Base-by-base conservation (phyloP, 257 asterid species). In the Dorcoceras hygrometricum region DNA sequence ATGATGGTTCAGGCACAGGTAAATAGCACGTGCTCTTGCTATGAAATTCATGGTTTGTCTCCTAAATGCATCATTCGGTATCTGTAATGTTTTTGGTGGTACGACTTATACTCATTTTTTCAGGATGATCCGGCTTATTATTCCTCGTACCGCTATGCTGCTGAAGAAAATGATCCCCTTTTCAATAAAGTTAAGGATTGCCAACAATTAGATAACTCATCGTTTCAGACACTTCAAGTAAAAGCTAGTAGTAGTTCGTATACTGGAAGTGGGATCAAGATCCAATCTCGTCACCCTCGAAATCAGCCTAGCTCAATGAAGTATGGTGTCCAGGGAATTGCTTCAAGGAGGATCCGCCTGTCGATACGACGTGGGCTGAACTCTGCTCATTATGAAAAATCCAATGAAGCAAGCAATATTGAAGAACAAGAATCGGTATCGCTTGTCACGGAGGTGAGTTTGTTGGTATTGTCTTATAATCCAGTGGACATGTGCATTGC, bases 261-360 rank as follows among this genome's bases (percentile, higher is more conserved):
- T 46, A 62, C 59, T 71, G 84, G 65, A 64, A 69, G 78, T 62
- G 84, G 86, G 63, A 82, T 87, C 76, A 81, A 71, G 78, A 74
- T 81, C 46, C 83, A 63, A 48, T 28, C 80, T 14, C 88, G 85
- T 39, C 76, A 67, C 34, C 73, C 67, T 29, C 78, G 24, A 72
- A 66, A 50, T 67, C 70, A 6, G 32, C 69, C 73, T 25, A 71
- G 62, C 64, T 59, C 62, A 16, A 57, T 18, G 51, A 69, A 69
- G 60, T 34, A 62, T 59, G 32, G 73, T 12, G 29, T 39, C 60
- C 95, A 81, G 60, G 95, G 95, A 72, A 76, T 76, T 79, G 87
- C 91, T 68, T 68, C 82, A 28, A 83, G 89, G 66, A 81, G 89
- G 77, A 55, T 87, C 48, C 81, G 65, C 25, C 69, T 87, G 59